These are phyloP conservation scores for Barnettozyma salicaria DNA, from an alignment of 805 yeast species.

Conservation along the genomic window DNA sequence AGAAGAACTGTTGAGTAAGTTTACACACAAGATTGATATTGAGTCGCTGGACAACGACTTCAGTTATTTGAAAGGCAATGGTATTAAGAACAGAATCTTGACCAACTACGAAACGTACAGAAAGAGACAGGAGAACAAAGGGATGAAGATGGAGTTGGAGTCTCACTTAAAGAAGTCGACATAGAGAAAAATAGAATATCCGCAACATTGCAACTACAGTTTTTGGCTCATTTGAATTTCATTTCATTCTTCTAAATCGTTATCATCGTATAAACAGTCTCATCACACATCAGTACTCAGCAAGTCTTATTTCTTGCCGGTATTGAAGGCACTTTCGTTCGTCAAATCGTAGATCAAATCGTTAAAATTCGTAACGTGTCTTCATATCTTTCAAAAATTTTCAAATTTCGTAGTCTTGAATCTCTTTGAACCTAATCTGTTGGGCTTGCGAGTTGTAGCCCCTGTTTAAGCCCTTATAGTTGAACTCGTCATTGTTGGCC, in stretches of 20 bases:
- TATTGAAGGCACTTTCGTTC: background rate
- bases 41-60: conserved; percentile 48
- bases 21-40: conserved; percentile 10
- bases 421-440: conserved; percentile 33
- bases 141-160: conserved; percentile 65
- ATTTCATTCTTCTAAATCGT: conserved; percentile 5
- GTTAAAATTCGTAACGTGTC: background rate
- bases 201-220: conserved; percentile 1
- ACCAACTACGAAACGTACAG: conserved; percentile 64
- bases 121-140: conserved; percentile 82
- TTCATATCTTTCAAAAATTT: background rate
- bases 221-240: background rate
- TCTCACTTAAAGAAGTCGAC: conserved; percentile 16
- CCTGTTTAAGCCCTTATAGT: conserved; percentile 37
- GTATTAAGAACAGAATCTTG: conserved; percentile 71
- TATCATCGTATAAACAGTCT: background rate
- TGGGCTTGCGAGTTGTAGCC: conserved; percentile 43
- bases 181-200: background rate
- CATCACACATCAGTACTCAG: no score
- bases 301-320: background rate
- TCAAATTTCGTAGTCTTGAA: conserved; percentile 8
- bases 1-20: conserved; percentile 9
- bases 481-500: conserved; percentile 51
- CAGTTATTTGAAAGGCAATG: conserved; percentile 58
- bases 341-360: background rate